A percentile compares a stretch with the other conserved stretches of the same genome.
phyloP scores from a whole-genome alignment of 2,329 filamentous ascomycete genomes.

The Epicoccum sorghinum region DNA sequence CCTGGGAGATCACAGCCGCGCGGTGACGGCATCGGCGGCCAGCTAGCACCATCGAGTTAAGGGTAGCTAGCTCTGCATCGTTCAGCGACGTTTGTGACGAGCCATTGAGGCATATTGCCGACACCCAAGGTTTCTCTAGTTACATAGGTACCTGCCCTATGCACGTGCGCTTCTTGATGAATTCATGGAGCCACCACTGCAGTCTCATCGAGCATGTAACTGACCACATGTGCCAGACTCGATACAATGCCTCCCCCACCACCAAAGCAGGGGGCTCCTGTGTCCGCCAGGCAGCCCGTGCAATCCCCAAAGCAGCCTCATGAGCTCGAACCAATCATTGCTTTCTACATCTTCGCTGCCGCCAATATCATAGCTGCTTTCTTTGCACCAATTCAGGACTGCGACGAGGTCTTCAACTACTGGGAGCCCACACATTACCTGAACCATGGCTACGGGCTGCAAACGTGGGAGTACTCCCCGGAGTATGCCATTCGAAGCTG shows the following conservation, averaged over 20 bases:
- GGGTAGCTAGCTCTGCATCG: slow-evolving; percentile 7
- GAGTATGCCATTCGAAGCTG: slow-evolving; percentile 94
- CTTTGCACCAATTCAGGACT: slow-evolving; percentile 93
- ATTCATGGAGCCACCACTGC: neutral
- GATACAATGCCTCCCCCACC: slow-evolving; percentile 14
- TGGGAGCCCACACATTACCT: slow-evolving; percentile 98
- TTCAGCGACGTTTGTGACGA: neutral
- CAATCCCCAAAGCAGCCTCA: slow-evolving; percentile 39
- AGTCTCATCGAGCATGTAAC: slow-evolving; percentile 24
- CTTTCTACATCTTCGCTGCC: slow-evolving; percentile 79
- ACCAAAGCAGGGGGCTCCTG: slow-evolving; percentile 13
- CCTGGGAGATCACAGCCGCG: slow-evolving; percentile 9
- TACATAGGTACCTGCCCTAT: neutral
- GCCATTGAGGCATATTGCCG: slow-evolving; percentile 5
- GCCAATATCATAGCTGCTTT: slow-evolving; percentile 78
- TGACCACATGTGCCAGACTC: slow-evolving; percentile 11
- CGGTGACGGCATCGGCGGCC: slow-evolving; percentile 17
- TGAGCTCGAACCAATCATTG: slow-evolving; percentile 69
- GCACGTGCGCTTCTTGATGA: neutral
- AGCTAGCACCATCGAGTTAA: slow-evolving; percentile 1
- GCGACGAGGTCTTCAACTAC: slow-evolving; percentile 98
- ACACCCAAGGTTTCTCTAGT: slow-evolving; percentile 23
- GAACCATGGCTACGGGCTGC: slow-evolving; percentile 86
- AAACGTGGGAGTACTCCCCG: slow-evolving; percentile 99
- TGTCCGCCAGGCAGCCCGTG: neutral